Percentiles rank a stretch among this genome's conserved stretches.
phyloP scores from a whole-genome alignment of 2,329 filamentous ascomycete genomes.

The Trichoderma endophyticum region DNA sequence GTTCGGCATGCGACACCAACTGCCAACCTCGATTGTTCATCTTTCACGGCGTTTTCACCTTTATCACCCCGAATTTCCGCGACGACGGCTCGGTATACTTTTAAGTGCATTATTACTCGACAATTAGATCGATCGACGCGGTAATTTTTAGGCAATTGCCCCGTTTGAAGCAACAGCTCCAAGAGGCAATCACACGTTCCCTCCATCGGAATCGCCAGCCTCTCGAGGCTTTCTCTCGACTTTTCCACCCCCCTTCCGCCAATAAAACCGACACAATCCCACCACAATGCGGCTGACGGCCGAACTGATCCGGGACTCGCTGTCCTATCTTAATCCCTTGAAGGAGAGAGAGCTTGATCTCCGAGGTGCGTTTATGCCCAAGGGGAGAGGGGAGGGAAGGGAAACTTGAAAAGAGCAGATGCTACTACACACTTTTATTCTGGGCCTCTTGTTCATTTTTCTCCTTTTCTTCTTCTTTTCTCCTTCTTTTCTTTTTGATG shows the following conservation, averaged over 20 bases:
- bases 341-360: conserved; percentile 99
- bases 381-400: background rate
- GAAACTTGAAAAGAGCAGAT: conserved; percentile 82
- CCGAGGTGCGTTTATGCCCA: conserved; percentile 78
- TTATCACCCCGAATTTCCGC: background rate
- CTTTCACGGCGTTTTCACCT: background rate
- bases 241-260: background rate
- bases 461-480: conserved; percentile 29
- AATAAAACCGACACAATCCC: conserved; percentile 21
- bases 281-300: conserved; percentile 86
- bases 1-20: conserved; percentile 4
- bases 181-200: background rate
- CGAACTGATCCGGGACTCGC: conserved; percentile 89
- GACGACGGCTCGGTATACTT: background rate
- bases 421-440: conserved; percentile 63
- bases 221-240: background rate
- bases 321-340: conserved; percentile 97
- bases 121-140: background rate
- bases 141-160: background rate
- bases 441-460: conserved; percentile 38
- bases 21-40: background rate
- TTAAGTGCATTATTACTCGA: background rate
- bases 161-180: background rate
- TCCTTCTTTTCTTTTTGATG: conserved; percentile 39
- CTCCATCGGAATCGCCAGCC: background rate